Percentiles rank a stretch among this genome's conserved stretches.
Evolutionary conservation across 2,329 filamentous ascomycete species (phyloP).

Genomic region (Ophiocordyceps australis): DNA sequence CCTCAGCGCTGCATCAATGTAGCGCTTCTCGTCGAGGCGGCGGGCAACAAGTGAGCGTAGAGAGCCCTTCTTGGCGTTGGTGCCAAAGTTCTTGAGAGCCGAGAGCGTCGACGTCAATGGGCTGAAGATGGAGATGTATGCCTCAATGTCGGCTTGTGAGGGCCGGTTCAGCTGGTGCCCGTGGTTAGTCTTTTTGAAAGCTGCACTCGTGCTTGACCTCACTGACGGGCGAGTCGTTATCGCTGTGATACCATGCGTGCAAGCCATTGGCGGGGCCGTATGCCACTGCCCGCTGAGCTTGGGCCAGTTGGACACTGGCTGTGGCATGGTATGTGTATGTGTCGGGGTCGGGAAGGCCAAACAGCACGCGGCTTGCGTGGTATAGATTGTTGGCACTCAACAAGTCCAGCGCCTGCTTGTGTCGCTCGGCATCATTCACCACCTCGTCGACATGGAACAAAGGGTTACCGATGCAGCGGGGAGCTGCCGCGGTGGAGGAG

Average conservation of each 20-base stretch:
- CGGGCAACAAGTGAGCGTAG: slow-evolving; percentile 36
- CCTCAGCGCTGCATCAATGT: slow-evolving; percentile 24
- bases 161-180: slow-evolving; percentile 24
- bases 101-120: slow-evolving; percentile 39
- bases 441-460: slow-evolving; percentile 23
- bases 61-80: slow-evolving; percentile 47
- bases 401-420: slow-evolving; percentile 16
- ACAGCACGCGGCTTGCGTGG: slow-evolving; percentile 22
- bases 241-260: slow-evolving; percentile 28
- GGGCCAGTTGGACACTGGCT: slow-evolving; percentile 25
- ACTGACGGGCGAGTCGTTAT: slow-evolving; percentile 15
- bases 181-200: slow-evolving; percentile 4
- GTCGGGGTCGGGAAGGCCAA: slow-evolving; percentile 24
- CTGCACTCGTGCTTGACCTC: no score
- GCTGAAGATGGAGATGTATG: slow-evolving; percentile 50
- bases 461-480: slow-evolving; percentile 24
- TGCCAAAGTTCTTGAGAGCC: slow-evolving; percentile 40
- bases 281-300: slow-evolving; percentile 27
- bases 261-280: slow-evolving; percentile 25
- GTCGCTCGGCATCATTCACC: slow-evolving; percentile 17
- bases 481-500: slow-evolving; percentile 5
- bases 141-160: slow-evolving; percentile 36
- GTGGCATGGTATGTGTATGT: slow-evolving; percentile 32
- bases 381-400: slow-evolving; percentile 24
- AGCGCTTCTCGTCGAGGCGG: slow-evolving; percentile 34